These are phyloP conservation scores for Cyclanthera cordifolia DNA, from an alignment of 306 rosid genomes.

Conservation along the genomic window DNA sequence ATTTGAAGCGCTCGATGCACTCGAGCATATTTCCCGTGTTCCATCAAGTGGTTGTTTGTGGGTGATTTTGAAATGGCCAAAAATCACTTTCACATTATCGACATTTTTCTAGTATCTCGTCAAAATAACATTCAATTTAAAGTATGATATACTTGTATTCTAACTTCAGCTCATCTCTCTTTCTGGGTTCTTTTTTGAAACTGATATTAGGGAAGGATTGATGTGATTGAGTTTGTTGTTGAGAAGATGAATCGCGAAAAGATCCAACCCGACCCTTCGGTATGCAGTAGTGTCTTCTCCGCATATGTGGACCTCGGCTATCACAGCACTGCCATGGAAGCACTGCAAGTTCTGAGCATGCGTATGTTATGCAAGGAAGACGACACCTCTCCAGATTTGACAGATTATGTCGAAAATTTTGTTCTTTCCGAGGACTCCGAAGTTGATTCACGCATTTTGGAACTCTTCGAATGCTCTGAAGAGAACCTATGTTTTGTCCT, in stretches of 20 bases:
- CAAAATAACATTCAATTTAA: too few relatives aligned
- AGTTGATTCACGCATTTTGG: constrained; percentile 35
- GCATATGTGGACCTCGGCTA: constrained; percentile 42
- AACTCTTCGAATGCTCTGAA: constrained; percentile 40
- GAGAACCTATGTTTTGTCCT: constrained; percentile 45
- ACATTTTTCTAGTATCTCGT: too few relatives aligned
- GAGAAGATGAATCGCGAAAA: constrained; percentile 55
- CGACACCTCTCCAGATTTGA: constrained; percentile 20
- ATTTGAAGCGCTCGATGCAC: background rate
- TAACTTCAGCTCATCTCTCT: background rate
- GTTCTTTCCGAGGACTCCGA: constrained; percentile 40
- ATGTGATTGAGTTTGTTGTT: constrained; percentile 56
- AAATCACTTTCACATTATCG: too few relatives aligned
- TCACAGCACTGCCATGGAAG: constrained; percentile 55
- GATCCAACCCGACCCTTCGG: constrained; percentile 43
- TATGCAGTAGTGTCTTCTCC: constrained; percentile 58
- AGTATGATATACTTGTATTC: too few relatives aligned
- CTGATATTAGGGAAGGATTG: constrained; percentile 48
- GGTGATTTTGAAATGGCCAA: too few relatives aligned
- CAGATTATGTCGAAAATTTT: constrained; percentile 24
- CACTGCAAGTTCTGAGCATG: constrained; percentile 52
- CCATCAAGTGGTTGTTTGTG: background rate
- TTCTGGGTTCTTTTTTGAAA: constrained; percentile 10
- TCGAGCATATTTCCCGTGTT: background rate
- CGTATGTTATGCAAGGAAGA: constrained; percentile 42